phyloP scores from a whole-genome alignment of 805 yeast species.

The Wickerhamiella parazyma region DNA sequence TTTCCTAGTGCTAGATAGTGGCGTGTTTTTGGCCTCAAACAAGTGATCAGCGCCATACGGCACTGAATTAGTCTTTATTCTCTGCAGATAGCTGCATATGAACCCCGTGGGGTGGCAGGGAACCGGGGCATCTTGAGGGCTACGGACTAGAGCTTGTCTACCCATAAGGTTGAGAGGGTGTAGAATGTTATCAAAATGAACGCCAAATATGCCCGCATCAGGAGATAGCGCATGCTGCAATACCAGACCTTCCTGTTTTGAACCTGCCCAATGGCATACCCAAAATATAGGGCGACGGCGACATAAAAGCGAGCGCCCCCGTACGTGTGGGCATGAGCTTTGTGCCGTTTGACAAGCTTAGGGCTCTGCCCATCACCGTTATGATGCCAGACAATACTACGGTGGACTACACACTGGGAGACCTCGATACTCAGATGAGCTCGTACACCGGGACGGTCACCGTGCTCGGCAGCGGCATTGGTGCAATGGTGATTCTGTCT shows the following conservation, averaged over 20 bases:
- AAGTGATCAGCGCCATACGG: too few relatives aligned
- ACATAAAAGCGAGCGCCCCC: background rate
- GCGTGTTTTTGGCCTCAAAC: too few relatives aligned
- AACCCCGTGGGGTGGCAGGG: too few relatives aligned
- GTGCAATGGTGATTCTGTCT: conserved; percentile 38
- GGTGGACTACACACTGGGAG: background rate
- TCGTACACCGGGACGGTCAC: background rate
- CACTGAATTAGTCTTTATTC: too few relatives aligned
- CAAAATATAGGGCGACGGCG: background rate
- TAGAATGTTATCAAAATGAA: too few relatives aligned
- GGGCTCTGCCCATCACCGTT: background rate
- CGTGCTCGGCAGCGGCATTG: conserved; percentile 38
- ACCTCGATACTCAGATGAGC: background rate
- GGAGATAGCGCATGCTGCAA: too few relatives aligned
- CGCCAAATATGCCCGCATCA: background rate
- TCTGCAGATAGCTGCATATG: too few relatives aligned
- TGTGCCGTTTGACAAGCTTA: background rate
- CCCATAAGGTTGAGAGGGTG: too few relatives aligned
- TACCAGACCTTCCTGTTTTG: conserved; percentile 8
- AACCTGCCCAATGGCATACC: conserved; percentile 3
- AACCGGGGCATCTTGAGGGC: too few relatives aligned
- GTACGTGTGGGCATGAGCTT: background rate
- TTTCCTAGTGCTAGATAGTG: too few relatives aligned
- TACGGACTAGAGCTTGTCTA: too few relatives aligned
- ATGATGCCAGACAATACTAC: background rate